Evolutionary conservation across 768 basidiomycete genomes (phyloP).

Genomic region (Suillus placidus): DNA sequence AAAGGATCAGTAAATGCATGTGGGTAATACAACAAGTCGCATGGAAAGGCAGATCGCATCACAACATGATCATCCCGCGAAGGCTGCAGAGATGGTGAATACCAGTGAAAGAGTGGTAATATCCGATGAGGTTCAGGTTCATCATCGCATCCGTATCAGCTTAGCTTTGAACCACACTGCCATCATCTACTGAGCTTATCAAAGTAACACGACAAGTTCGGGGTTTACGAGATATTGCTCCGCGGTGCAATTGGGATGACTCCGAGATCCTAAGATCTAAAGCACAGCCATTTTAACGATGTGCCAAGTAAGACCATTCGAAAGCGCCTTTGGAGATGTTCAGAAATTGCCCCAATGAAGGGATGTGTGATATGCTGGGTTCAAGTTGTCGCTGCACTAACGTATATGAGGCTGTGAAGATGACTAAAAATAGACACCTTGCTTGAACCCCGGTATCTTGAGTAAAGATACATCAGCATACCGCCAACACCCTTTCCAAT

Average conservation of each 20-base stretch:
- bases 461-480: not conserved
- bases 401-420: not conserved
- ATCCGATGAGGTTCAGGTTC: not conserved
- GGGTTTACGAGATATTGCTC: not conserved
- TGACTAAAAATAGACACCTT: conserved; percentile 1
- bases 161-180: conserved; percentile 1
- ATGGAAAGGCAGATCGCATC: conserved; percentile 1
- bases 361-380: no score
- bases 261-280: not conserved
- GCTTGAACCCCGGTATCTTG: not conserved
- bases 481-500: conserved; percentile 5
- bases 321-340: not conserved
- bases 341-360: no score
- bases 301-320: not conserved
- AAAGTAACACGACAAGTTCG: conserved; percentile 6
- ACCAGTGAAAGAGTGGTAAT: not conserved
- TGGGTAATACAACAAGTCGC: not conserved
- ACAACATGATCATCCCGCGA: conserved; percentile 1
- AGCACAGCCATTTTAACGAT: not conserved
- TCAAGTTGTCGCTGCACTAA: no score
- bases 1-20: not conserved
- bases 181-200: conserved; percentile 1
- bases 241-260: not conserved
- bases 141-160: conserved; percentile 1
- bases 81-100: not conserved